phyloP scores from a whole-genome alignment of 2,329 filamentous ascomycete species.

The Colletotrichum godetiae region DNA sequence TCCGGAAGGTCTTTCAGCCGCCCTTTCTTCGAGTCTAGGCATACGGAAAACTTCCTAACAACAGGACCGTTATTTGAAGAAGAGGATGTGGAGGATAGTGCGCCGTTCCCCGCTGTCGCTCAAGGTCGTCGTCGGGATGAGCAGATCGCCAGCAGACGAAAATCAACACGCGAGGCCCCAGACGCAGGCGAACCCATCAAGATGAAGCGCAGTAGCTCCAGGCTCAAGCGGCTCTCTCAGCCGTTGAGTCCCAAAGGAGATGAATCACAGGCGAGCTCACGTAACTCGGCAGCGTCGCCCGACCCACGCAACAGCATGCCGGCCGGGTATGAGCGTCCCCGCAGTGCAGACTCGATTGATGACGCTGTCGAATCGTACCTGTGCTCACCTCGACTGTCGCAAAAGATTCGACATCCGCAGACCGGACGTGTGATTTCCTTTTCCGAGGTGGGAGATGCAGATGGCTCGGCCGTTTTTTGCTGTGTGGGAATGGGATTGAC shows the following conservation, averaged over 20 bases:
- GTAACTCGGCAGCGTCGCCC: slow-evolving; percentile 37
- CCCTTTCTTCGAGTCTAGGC: slow-evolving; percentile 36
- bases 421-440: slow-evolving; percentile 92
- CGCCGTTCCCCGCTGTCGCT: slow-evolving; percentile 76
- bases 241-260: slow-evolving; percentile 56
- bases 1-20: slow-evolving; percentile 22
- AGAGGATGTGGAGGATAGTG: slow-evolving; percentile 68
- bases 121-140: slow-evolving; percentile 67
- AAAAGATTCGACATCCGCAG: slow-evolving; percentile 87
- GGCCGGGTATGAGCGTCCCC: slow-evolving; percentile 76
- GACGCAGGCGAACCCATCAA: slow-evolving; percentile 57
- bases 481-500: slow-evolving; percentile 98
- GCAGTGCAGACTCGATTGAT: slow-evolving; percentile 87
- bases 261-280: slow-evolving; percentile 39
- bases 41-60: slow-evolving; percentile 22
- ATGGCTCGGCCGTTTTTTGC: slow-evolving; percentile 92
- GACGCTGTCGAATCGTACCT: slow-evolving; percentile 89
- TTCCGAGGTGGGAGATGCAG: slow-evolving; percentile 93
- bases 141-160: slow-evolving; percentile 54
- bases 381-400: slow-evolving; percentile 83
- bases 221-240: slow-evolving; percentile 68
- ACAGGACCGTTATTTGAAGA: slow-evolving; percentile 28
- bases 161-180: slow-evolving; percentile 61
- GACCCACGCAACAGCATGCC: slow-evolving; percentile 47
- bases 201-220: slow-evolving; percentile 67